A percentile compares a stretch with the other conserved stretches of the same genome.
phyloP scores from a whole-genome alignment of 768 basidiomycete genomes.

The Lyophyllum decastes region DNA sequence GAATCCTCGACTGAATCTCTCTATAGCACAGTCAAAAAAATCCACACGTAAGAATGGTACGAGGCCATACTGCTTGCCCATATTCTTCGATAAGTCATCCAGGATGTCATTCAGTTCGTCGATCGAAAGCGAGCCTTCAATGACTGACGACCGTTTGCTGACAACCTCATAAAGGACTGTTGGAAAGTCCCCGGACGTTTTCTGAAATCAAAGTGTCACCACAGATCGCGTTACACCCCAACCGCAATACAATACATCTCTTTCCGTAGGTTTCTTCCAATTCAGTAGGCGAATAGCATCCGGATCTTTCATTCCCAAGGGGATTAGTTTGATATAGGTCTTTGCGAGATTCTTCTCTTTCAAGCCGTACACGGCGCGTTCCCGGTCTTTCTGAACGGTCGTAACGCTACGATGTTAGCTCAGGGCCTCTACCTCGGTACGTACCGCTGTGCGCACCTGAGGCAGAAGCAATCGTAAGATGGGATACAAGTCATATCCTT shows the following conservation, averaged over 20 bases:
- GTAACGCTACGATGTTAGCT: constrained; percentile 2
- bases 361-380: constrained; percentile 88
- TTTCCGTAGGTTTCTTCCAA: constrained; percentile 85
- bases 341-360: constrained; percentile 96
- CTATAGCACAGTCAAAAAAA: constrained; percentile 39
- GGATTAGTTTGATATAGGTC: constrained; percentile 87
- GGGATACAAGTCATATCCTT: constrained; percentile 89
- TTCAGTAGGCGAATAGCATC: constrained; percentile 83
- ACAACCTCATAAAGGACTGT: constrained; percentile 87
- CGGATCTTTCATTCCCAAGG: constrained; percentile 74
- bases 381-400: constrained; percentile 81
- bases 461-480: constrained; percentile 88
- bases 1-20: constrained; percentile 70
- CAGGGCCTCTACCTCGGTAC: background rate
- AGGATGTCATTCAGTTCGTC: constrained; percentile 82
- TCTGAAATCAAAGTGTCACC: constrained; percentile 38
- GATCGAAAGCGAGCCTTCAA: constrained; percentile 74
- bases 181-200: constrained; percentile 84
- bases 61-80: constrained; percentile 69
- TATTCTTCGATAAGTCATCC: constrained; percentile 72
- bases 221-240: background rate
- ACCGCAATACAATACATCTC: constrained; percentile 41
- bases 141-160: constrained; percentile 77
- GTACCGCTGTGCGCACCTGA: constrained; percentile 51
- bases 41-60: background rate